Conservation (phyloP, 768 basidiomycete species). For the Amyloporia xantha region DNA sequence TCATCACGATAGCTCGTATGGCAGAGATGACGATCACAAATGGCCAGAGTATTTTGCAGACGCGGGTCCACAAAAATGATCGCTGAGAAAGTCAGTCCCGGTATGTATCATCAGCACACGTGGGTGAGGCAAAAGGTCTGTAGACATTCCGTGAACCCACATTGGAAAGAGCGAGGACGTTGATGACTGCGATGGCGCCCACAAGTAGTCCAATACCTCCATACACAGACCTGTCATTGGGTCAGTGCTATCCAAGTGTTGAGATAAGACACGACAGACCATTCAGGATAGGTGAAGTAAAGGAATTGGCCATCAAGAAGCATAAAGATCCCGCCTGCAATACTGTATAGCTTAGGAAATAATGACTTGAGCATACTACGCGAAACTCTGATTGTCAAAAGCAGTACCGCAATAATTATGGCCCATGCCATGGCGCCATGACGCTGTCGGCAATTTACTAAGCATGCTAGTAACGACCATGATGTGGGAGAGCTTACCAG, state of each 20-base stretch:
- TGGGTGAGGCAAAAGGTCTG: constrained; percentile 13
- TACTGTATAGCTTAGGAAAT: constrained; percentile 50
- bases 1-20: constrained; percentile 64
- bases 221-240: constrained; percentile 64
- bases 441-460: constrained; percentile 33
- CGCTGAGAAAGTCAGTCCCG: constrained; percentile 33
- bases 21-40: constrained; percentile 60
- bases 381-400: constrained; percentile 1
- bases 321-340: constrained; percentile 59
- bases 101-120: not conserved
- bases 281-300: constrained; percentile 62
- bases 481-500: constrained; percentile 40
- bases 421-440: constrained; percentile 70
- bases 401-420: constrained; percentile 47
- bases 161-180: constrained; percentile 55
- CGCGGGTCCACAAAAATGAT: constrained; percentile 65
- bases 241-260: too few species aligned
- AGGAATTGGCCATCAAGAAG: constrained; percentile 54
- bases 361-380: constrained; percentile 2
- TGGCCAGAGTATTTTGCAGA: constrained; percentile 62
- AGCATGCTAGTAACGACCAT: not conserved
- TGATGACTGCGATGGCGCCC: constrained; percentile 44
- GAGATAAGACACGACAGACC: constrained; percentile 39
- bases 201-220: constrained; percentile 58
- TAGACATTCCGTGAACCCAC: constrained; percentile 33